phyloP scores from a whole-genome alignment of 306 rosid genomes.

The Purshia tridentata region DNA sequence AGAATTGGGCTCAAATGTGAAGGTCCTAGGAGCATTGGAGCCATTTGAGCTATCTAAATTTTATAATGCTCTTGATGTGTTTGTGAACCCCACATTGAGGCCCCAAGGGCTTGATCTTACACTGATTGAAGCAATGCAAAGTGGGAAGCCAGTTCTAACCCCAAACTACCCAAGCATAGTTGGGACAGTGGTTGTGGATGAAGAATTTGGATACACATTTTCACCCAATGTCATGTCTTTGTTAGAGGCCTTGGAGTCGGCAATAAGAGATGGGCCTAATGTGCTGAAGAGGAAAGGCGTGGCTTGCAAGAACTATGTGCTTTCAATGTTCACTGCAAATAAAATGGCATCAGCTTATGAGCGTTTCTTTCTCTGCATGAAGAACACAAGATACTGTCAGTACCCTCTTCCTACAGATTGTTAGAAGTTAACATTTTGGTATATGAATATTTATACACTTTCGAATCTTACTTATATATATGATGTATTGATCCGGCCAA shows the following conservation, averaged over 20 bases:
- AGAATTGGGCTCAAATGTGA: slow-evolving; percentile 32
- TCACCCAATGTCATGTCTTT: slow-evolving; percentile 31
- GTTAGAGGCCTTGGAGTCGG: slow-evolving; percentile 26
- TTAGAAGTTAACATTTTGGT: neutral
- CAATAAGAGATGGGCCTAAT: slow-evolving; percentile 27
- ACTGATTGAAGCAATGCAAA: slow-evolving; percentile 29
- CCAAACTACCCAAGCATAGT: slow-evolving; percentile 36
- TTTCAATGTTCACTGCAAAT: slow-evolving; percentile 28
- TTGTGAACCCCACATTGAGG: slow-evolving; percentile 31
- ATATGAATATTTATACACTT: neutral
- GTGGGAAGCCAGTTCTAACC: slow-evolving; percentile 29
- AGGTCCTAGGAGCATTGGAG: slow-evolving; percentile 30
- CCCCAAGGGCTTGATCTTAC: slow-evolving; percentile 39
- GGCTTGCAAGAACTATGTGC: slow-evolving; percentile 30
- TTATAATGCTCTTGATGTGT: slow-evolving; percentile 31
- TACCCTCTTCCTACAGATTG: slow-evolving; percentile 30
- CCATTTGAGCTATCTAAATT: slow-evolving; percentile 24
- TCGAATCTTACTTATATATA: neutral
- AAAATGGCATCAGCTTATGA: slow-evolving; percentile 32
- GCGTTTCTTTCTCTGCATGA: slow-evolving; percentile 26
- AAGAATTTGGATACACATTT: slow-evolving; percentile 31
- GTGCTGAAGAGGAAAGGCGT: slow-evolving; percentile 27
- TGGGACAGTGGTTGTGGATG: slow-evolving; percentile 30
- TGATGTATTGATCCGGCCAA: neutral
- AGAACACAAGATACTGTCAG: slow-evolving; percentile 21